phyloP scores from a whole-genome alignment of 2,329 filamentous ascomycete species.

The Gyromitra esculenta region DNA sequence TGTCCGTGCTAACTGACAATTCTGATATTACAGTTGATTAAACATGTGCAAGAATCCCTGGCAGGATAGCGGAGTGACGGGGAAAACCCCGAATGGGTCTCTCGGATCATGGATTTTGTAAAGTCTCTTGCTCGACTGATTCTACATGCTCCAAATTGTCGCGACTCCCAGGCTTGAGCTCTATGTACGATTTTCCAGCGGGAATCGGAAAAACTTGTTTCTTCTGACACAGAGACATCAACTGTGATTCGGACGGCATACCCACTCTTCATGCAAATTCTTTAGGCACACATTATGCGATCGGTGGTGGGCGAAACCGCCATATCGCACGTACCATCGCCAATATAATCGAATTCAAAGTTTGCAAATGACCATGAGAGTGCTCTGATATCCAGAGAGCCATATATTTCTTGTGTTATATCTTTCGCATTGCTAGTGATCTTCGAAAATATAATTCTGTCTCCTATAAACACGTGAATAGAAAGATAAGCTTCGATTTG shows the following conservation, averaged over 20 bases:
- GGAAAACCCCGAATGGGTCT: constrained; percentile 33
- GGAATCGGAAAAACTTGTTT: constrained; percentile 22
- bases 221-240: constrained; percentile 23
- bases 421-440: background rate
- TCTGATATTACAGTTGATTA: constrained; percentile 42
- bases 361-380: background rate
- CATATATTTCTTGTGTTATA: background rate
- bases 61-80: constrained; percentile 29
- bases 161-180: background rate
- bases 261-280: background rate
- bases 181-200: constrained; percentile 10
- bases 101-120: constrained; percentile 10
- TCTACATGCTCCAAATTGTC: constrained; percentile 10
- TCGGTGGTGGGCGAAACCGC: background rate
- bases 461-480: constrained; percentile 9
- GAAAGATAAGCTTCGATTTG: constrained; percentile 20
- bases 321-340: background rate
- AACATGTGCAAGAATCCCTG: constrained; percentile 28
- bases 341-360: background rate
- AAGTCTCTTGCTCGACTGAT: background rate
- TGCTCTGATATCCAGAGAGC: background rate
- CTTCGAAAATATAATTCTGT: background rate
- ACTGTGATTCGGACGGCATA: background rate
- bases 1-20: background rate
- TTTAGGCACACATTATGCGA: background rate